Conservation (phyloP, 1,284 basidiomycete genomes). For the Ganoderma meredithae region DNA sequence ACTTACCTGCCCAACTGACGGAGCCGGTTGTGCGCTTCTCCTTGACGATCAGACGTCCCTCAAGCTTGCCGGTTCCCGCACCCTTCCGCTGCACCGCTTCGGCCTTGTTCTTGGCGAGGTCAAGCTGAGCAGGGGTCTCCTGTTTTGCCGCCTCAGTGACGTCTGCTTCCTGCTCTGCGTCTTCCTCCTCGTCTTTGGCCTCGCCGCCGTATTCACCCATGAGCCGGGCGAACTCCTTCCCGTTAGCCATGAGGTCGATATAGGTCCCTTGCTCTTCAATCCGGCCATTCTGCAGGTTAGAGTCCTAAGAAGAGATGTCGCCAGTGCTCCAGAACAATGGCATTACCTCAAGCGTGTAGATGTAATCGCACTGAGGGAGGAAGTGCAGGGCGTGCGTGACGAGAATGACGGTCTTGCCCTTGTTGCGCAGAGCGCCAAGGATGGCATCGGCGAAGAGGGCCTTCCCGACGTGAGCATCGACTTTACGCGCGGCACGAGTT, state of each 20-base stretch:
- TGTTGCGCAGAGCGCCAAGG: conserved; percentile 55
- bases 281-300: conserved; percentile 50
- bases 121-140: conserved; percentile 36
- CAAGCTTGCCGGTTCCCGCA: conserved; percentile 67
- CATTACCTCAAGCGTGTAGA: conserved; percentile 55
- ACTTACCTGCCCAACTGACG: conserved; percentile 58
- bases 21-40: conserved; percentile 74
- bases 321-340: neutral
- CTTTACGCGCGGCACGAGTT: conserved; percentile 38
- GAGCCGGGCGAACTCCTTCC: conserved; percentile 68
- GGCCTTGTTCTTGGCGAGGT: conserved; percentile 51
- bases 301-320: neutral
- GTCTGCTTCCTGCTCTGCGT: conserved; percentile 47
- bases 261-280: conserved; percentile 76
- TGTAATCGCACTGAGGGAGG: conserved; percentile 70
- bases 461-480: conserved; percentile 77
- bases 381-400: conserved; percentile 82
- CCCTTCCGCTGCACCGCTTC: conserved; percentile 49
- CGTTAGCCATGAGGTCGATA: conserved; percentile 55
- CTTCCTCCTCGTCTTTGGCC: conserved; percentile 50
- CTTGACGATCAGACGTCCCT: conserved; percentile 67
- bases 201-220: conserved; percentile 71
- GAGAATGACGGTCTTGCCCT: conserved; percentile 71
- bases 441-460: conserved; percentile 75
- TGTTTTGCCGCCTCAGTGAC: conserved; percentile 38